phyloP scores from a whole-genome alignment of 345 rosid genomes.

The Erucastrum elatum region DNA sequence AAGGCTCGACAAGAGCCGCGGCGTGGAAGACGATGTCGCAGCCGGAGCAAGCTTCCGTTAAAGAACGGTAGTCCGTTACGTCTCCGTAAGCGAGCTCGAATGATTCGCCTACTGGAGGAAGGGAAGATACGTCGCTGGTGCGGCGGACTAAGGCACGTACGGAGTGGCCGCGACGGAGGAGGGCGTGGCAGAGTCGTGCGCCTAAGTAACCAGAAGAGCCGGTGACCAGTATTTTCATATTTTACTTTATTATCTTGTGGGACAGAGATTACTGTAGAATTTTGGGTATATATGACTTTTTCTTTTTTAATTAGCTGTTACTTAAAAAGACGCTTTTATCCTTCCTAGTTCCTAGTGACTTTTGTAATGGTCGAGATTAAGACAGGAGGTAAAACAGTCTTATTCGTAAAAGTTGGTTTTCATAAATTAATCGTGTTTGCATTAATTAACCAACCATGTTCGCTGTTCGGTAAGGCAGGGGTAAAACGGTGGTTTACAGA shows the following conservation, averaged over 20 bases:
- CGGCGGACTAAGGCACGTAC: constrained; percentile 84
- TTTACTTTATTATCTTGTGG: not conserved
- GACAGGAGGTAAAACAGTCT: not conserved
- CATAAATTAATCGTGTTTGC: not conserved
- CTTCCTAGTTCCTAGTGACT: not conserved
- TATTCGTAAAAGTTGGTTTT: not conserved
- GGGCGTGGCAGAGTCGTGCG: constrained; percentile 71
- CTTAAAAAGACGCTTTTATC: not conserved
- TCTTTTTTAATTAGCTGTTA: not conserved
- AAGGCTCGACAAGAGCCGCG: constrained; percentile 88
- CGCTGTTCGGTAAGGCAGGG: not conserved
- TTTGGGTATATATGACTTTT: not conserved
- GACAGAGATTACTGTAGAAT: not conserved
- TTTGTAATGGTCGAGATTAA: not conserved
- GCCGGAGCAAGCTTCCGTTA: constrained; percentile 63
- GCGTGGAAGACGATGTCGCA: constrained; percentile 79
- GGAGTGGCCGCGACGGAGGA: constrained; percentile 56
- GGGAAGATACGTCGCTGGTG: constrained; percentile 69
- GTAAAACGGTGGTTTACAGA: not conserved
- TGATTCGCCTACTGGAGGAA: constrained; percentile 39
- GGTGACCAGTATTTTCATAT: not conserved
- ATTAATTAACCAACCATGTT: not conserved
- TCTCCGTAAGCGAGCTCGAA: constrained; percentile 78
- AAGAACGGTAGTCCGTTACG: constrained; percentile 64
- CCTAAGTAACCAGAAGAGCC: constrained; percentile 39